A percentile compares a stretch with the other conserved stretches of the same genome.
Conservation (phyloP, 371 early-diverging fungal genomes). For the Mycotypha africana region DNA sequence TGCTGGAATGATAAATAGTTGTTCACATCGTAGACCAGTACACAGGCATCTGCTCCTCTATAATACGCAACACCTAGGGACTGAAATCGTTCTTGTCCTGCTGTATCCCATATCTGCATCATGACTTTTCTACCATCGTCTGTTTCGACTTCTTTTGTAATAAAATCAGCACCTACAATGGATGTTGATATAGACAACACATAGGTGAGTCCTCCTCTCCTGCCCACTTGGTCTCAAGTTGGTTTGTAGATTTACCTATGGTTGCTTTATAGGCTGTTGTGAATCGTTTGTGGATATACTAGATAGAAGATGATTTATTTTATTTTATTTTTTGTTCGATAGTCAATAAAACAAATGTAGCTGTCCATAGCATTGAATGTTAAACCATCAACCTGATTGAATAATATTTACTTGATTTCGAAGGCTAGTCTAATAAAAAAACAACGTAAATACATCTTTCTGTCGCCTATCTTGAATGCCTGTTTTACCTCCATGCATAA, state of each 20-base stretch:
- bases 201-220: background rate
- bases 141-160: conserved; percentile 85
- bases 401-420: conserved; percentile 42
- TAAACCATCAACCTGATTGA: background rate
- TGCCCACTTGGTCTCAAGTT: too few species aligned
- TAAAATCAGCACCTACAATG: conserved; percentile 75
- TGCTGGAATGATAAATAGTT: conserved; percentile 90
- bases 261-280: conserved; percentile 97
- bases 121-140: conserved; percentile 73
- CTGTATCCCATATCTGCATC: conserved; percentile 75
- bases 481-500: background rate
- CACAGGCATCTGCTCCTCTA: conserved; percentile 97
- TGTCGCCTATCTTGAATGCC: too few species aligned
- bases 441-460: background rate
- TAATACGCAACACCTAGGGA: conserved; percentile 95
- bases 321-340: background rate
- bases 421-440: conserved; percentile 45
- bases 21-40: conserved; percentile 93
- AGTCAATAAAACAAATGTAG: background rate
- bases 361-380: too few species aligned
- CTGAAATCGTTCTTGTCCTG: conserved; percentile 95
- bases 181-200: background rate
- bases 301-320: conserved; percentile 12
- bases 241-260: conserved; percentile 62
- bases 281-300: conserved; percentile 92